Evolutionary conservation across 192 early-diverging fungal genomes (phyloP).

Genomic region (Coemansia furcata): DNA sequence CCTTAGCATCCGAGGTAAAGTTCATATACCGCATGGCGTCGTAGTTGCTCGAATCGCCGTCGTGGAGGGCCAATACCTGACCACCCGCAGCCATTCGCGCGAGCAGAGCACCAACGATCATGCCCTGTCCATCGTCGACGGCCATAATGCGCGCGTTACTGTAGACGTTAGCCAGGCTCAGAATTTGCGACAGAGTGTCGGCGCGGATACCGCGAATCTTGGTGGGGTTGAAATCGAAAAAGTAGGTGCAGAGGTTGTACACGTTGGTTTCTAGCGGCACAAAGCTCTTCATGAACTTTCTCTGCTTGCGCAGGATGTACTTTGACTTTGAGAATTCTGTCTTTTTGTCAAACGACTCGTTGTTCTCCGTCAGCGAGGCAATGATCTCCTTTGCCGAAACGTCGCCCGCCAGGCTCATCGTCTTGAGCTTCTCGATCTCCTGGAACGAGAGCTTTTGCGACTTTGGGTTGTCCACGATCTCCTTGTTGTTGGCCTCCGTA

Average conservation of each 20-base stretch:
- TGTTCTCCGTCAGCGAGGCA: slow-evolving; percentile 74
- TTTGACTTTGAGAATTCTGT: slow-evolving; percentile 96
- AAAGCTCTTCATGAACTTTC: slow-evolving; percentile 85
- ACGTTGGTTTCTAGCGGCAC: slow-evolving; percentile 74
- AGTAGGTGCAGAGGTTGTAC: slow-evolving; percentile 74
- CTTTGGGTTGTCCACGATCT: slow-evolving; percentile 70
- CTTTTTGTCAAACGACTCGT: slow-evolving; percentile 84
- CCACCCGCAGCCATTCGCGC: slow-evolving; percentile 74
- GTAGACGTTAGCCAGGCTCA: slow-evolving; percentile 81
- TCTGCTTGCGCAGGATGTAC: slow-evolving; percentile 85
- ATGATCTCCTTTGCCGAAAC: slow-evolving; percentile 74
- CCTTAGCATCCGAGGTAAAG: slow-evolving; percentile 54
- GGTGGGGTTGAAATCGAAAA: slow-evolving; percentile 70
- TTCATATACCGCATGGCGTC: slow-evolving; percentile 79
- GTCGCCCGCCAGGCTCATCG: slow-evolving; percentile 65
- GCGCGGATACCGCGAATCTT: slow-evolving; percentile 75
- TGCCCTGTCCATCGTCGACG: slow-evolving; percentile 89
- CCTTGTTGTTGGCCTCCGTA: slow-evolving; percentile 76
- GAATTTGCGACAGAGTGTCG: slow-evolving; percentile 90
- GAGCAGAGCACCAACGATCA: slow-evolving; percentile 76
- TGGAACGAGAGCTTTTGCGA: slow-evolving; percentile 77
- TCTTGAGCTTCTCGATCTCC: slow-evolving; percentile 83
- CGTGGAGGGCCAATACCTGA: slow-evolving; percentile 68
- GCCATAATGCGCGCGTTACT: slow-evolving; percentile 67
- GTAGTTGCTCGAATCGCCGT: slow-evolving; percentile 69